These are phyloP conservation scores for Keithomyces neogunnii DNA, from an alignment of 2,329 filamentous ascomycete genomes.

Conservation along the genomic window DNA sequence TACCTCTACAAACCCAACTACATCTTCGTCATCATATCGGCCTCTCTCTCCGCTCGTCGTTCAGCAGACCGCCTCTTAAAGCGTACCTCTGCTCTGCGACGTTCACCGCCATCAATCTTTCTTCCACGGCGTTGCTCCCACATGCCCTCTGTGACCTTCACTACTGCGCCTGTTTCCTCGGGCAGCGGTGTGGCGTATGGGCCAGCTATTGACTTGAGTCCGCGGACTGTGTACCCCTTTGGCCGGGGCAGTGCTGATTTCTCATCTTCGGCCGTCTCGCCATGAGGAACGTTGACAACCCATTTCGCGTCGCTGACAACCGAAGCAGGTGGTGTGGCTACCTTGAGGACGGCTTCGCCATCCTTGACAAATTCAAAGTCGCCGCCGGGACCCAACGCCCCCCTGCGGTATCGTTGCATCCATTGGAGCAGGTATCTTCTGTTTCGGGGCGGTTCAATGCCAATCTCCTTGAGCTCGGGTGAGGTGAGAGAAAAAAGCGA, in stretches of 20 bases:
- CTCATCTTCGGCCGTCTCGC: constrained; percentile 24
- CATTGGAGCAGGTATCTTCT: constrained; percentile 80
- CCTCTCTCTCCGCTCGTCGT: constrained; percentile 58
- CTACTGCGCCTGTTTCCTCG: constrained; percentile 52
- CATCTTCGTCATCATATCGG: constrained; percentile 25
- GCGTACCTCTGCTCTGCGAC: constrained; percentile 74
- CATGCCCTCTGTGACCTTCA: constrained; percentile 74
- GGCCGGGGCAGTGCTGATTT: constrained; percentile 20
- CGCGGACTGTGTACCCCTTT: constrained; percentile 53
- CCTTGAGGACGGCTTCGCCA: constrained; percentile 42
- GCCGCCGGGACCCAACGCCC: constrained; percentile 71
- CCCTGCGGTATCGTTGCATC: constrained; percentile 75
- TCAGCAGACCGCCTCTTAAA: constrained; percentile 78
- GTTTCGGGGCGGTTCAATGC: constrained; percentile 76
- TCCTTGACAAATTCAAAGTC: constrained; percentile 65
- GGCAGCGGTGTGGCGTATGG: constrained; percentile 65
- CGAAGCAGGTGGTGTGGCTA: constrained; percentile 31
- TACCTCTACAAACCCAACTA: constrained; percentile 10
- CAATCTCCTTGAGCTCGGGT: constrained; percentile 69
- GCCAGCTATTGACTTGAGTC: constrained; percentile 63
- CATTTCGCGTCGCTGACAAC: constrained; percentile 37
- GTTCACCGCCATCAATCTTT: constrained; percentile 96
- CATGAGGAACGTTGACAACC: constrained; percentile 47
- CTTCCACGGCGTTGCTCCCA: constrained; percentile 83
- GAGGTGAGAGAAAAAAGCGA: constrained; percentile 78